Percentiles rank a stretch among this genome's conserved stretches.
phyloP scores from a whole-genome alignment of 2,329 filamentous ascomycete species.

The Colletotrichum tofieldiae region DNA sequence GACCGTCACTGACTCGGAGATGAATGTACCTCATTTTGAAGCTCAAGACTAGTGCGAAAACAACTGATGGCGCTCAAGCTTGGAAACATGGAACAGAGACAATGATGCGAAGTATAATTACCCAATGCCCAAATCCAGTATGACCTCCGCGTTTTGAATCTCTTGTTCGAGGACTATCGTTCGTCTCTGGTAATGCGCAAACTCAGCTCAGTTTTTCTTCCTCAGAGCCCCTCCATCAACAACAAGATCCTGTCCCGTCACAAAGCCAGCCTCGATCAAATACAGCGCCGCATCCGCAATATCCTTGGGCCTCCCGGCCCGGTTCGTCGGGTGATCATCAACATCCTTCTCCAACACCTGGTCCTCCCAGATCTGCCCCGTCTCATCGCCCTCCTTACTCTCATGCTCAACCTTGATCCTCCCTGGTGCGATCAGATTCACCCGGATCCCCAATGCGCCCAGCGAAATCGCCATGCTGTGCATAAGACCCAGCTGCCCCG shows the following conservation, averaged over 20 bases:
- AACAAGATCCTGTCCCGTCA: slow-evolving; percentile 49
- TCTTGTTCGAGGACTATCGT: not conserved
- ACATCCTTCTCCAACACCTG: slow-evolving; percentile 56
- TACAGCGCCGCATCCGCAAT: slow-evolving; percentile 61
- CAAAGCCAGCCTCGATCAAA: slow-evolving; percentile 49
- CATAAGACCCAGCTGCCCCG: slow-evolving; percentile 54
- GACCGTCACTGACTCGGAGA: no score
- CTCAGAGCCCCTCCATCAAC: slow-evolving; percentile 49
- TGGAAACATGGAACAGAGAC: no score
- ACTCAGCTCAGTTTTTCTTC: slow-evolving; percentile 46
- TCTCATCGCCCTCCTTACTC: slow-evolving; percentile 60
- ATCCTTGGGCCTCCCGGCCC: slow-evolving; percentile 61
- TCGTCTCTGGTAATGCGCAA: not conserved
- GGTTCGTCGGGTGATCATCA: slow-evolving; percentile 59
- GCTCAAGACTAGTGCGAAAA: no score
- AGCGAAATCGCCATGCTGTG: slow-evolving; percentile 56
- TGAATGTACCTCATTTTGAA: no score
- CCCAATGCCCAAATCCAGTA: no score
- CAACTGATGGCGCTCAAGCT: no score
- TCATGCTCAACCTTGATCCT: slow-evolving; percentile 64
- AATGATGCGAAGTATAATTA: no score
- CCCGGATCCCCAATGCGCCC: slow-evolving; percentile 52
- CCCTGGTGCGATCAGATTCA: slow-evolving; percentile 61
- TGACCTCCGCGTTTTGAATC: not conserved
- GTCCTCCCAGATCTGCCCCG: slow-evolving; percentile 55